Conservation (phyloP, 345 rosid species). For the Brassica carinata region DNA sequence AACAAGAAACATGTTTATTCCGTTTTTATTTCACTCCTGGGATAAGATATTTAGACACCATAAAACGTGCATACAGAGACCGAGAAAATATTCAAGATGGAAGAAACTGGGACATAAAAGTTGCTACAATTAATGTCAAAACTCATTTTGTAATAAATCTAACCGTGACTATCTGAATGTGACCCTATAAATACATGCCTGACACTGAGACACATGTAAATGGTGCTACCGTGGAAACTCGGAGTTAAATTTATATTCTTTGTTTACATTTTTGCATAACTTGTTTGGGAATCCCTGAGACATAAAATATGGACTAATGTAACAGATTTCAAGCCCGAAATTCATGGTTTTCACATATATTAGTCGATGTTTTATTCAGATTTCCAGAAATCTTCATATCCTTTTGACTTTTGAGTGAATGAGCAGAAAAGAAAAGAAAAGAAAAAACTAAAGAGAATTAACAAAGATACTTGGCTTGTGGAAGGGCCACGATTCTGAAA, state of each 20-base stretch:
- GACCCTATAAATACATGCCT: not conserved
- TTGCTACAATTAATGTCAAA: not conserved
- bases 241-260: no score
- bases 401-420: not conserved
- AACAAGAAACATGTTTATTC: no score
- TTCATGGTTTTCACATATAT: not conserved
- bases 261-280: no score
- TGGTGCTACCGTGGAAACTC: not conserved
- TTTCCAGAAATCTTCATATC: not conserved
- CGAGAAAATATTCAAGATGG: no score
- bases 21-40: no score
- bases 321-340: not conserved
- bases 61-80: no score
- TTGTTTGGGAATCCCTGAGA: no score
- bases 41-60: no score
- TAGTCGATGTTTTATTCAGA: not conserved
- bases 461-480: constrained; percentile 19
- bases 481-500: constrained; percentile 31
- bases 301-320: no score
- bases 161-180: not conserved
- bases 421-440: not conserved
- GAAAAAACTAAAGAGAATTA: not conserved
- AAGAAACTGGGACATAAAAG: no score
- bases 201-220: not conserved
- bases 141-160: no score